phyloP scores from a whole-genome alignment of 2,329 filamentous ascomycete genomes.

The Lachnellula arida region DNA sequence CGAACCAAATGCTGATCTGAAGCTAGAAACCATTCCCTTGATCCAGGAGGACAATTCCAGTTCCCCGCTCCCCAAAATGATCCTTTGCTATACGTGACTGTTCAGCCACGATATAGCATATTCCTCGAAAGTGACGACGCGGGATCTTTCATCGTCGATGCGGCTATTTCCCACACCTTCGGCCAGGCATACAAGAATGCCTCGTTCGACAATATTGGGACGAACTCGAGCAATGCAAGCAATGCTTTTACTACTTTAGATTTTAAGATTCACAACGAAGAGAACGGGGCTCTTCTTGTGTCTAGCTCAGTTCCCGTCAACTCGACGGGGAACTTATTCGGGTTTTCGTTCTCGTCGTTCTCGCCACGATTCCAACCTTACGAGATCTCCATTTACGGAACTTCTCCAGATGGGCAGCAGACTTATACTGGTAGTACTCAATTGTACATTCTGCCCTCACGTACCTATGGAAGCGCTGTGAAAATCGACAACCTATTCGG shows the following conservation, averaged over 20 bases:
- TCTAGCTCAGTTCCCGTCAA: conserved; percentile 33
- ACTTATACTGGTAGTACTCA: conserved; percentile 34
- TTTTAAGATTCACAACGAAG: conserved; percentile 29
- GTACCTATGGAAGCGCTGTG: conserved; percentile 39
- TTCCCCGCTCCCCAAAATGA: conserved; percentile 35
- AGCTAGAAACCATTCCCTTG: conserved; percentile 39
- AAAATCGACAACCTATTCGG: conserved; percentile 44
- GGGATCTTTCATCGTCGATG: conserved; percentile 40
- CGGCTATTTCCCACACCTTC: conserved; percentile 35
- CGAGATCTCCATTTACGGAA: conserved; percentile 33
- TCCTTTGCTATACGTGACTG: conserved; percentile 39
- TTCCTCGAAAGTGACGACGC: conserved; percentile 40
- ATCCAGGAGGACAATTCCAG: conserved; percentile 44
- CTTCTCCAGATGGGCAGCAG: conserved; percentile 28
- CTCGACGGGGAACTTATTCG: conserved; percentile 34
- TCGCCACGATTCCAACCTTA: conserved; percentile 34
- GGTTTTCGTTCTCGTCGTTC: conserved; percentile 33
- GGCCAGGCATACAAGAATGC: conserved; percentile 32
- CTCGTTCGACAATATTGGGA: conserved; percentile 16
- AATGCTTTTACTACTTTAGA: conserved; percentile 19
- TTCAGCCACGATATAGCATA: conserved; percentile 44
- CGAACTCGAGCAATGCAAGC: conserved; percentile 7
- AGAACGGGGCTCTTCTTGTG: conserved; percentile 25
- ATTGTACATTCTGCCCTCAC: conserved; percentile 40
- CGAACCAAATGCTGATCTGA: conserved; percentile 6